Base-by-base conservation (phyloP, 768 basidiomycete genomes). In the Hortiboletus campestris region DNA sequence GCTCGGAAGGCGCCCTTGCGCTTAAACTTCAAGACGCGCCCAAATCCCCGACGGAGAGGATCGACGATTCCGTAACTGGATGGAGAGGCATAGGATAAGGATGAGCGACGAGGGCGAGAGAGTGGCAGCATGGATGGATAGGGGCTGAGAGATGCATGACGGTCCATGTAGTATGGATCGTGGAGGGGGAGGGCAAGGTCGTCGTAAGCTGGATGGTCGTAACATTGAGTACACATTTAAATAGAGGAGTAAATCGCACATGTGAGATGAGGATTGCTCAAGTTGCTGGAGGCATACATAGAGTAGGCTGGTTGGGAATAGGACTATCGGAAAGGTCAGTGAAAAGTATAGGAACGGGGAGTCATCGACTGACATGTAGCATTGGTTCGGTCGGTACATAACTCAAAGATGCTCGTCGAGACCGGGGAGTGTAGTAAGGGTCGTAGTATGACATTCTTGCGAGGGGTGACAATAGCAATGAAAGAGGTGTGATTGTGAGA, bases 1-100 rank as follows among this genome's bases (percentile, higher is more conserved):
- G 81, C 76, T 48, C 78, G 73, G 65, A 87, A 81, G 13, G 83
- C 75, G 12, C 84, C 85, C 74, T 85, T 89, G 67, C 84, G 82
- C 71, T 85, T 88, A 74, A 90, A 90, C 67, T 86, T 88, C 55
- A 90, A 75, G 51, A 82, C 74, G 39, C 78, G 72, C 28, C 79
- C 74, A 60, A 77, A 79, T 14, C 79, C 74, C 25, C 77, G 75
- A 20, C 77, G 79, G 65, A 78, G 81, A n/a, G 72, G 65, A 53
- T 83, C 77, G 35, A 63, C 74, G 29, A 60, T 38, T n/a, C n/a
- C n/a, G 60, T 72, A 73, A 2, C 72, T 67, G 10, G 73, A 62
- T 34, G 72, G 66, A 25, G 76, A 72, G 13, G 70, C 53, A 32
- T 76, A 72, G 29, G 79, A 75, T 46, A 79, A 73, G 64, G 76